phyloP scores from a whole-genome alignment of 1,284 basidiomycete genomes.

The Ceratobasidium papillatum region DNA sequence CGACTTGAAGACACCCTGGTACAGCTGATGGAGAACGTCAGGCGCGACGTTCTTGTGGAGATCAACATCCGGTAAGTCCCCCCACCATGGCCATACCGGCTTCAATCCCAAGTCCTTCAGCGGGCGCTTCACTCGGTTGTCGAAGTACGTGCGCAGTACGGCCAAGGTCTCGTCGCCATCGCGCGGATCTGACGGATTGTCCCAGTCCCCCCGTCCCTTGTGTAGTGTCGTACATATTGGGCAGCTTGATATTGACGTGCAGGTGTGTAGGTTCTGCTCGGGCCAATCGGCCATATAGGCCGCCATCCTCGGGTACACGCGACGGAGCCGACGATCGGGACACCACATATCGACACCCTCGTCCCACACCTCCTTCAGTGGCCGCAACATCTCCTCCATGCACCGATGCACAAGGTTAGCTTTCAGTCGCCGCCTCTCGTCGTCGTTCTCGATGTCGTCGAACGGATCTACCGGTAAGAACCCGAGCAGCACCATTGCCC shows the following conservation, averaged over 20 bases:
- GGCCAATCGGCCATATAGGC: not conserved
- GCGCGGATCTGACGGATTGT: not conserved
- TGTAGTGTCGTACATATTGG: not conserved
- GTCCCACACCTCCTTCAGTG: not conserved
- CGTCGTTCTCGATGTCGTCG: not conserved
- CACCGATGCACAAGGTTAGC: not conserved
- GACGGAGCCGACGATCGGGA: not conserved
- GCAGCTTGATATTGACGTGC: slow-evolving; percentile 32
- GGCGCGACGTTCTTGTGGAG: slow-evolving; percentile 48
- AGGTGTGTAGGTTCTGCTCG: slow-evolving; percentile 5
- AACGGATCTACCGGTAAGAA: slow-evolving; percentile 30
- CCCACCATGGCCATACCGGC: slow-evolving; percentile 47
- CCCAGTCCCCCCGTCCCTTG: slow-evolving; percentile 9
- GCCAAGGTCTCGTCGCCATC: not conserved
- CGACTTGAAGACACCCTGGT: slow-evolving; percentile 50
- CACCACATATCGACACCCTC: slow-evolving; percentile 3
- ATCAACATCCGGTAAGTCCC: slow-evolving; percentile 46
- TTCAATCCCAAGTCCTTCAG: not conserved
- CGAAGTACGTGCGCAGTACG: not conserved
- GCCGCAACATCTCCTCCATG: not conserved
- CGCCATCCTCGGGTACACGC: not conserved
- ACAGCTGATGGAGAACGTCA: slow-evolving; percentile 51
- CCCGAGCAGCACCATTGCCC: slow-evolving; percentile 38
- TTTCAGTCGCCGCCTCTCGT: not conserved
- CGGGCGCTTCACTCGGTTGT: not conserved